These are phyloP conservation scores for Kandelia obovata DNA, from an alignment of 345 rosid species.

Conservation along the genomic window DNA sequence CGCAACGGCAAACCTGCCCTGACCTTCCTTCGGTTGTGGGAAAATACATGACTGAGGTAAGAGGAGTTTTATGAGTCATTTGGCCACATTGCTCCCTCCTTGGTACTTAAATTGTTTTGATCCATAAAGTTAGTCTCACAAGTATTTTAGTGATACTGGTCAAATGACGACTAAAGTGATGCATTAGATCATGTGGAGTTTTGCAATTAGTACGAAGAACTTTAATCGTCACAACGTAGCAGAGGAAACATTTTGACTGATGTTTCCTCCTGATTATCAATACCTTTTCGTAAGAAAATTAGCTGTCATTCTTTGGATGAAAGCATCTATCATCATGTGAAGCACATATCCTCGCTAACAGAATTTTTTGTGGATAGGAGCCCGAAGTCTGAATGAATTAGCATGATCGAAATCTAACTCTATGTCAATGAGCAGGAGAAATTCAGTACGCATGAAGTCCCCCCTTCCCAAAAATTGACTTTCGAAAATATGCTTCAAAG, in stretches of 20 bases:
- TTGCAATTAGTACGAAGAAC: neutral
- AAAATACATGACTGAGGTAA: conserved; percentile 39
- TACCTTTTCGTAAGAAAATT: no score
- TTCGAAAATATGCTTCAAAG: conserved; percentile 51
- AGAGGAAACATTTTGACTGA: no score
- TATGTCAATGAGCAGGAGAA: conserved; percentile 35
- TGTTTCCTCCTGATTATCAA: no score
- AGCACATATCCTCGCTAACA: neutral
- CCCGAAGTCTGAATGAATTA: neutral
- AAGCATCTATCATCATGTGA: no score
- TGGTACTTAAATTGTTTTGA: no score
- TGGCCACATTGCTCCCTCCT: no score
- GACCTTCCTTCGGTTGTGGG: conserved; percentile 42
- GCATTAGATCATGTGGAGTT: neutral
- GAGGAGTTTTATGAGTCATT: neutral
- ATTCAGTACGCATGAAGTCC: conserved; percentile 44
- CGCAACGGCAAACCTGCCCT: conserved; percentile 46
- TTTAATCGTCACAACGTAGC: neutral
- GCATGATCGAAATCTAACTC: no score
- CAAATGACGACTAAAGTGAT: no score
- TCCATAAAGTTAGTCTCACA: no score
- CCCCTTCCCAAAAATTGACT: conserved; percentile 47
- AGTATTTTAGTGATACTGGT: no score
- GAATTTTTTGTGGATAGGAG: conserved; percentile 24
- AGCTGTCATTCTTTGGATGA: no score